Base-by-base conservation (phyloP, 2,329 filamentous ascomycete genomes). In the Didymosphaeria variabile region DNA sequence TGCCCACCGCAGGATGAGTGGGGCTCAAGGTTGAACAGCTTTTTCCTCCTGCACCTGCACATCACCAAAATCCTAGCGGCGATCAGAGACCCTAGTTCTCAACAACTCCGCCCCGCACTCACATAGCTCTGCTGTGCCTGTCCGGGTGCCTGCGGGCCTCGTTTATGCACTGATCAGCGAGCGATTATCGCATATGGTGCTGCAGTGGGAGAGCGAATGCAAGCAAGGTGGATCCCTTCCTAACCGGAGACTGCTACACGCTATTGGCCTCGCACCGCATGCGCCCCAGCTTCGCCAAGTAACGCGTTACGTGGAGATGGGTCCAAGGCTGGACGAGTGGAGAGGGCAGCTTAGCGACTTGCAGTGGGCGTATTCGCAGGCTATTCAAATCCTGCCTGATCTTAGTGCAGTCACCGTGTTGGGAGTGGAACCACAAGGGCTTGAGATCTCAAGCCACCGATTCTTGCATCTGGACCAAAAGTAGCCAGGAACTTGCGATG, bases 161-260 rank as follows among this genome's bases (percentile, higher is more conserved):
- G 53, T 36, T n/a, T 55, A 55, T 47, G 42, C 53, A 34, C 31
- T 23, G 53, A 47, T 46, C n/a, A 55, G 19, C 42, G 40, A 36
- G 42, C 29, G 5, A 26, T 47, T 47, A 17, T 46, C 31, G 53
- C n/a, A 29, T 6, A 40, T 40, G 15, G 38, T 40, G 38, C 38
- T 40, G 38, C 38, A 7, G 26, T 40, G 38, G 38, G 13, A n/a
- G n/a, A 17, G 38, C 17, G 17, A n/a, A 26, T 55, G 40, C 38
- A 19, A 44, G 19, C 40, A 55, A n/a, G 40, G 53, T 34, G 26
- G 21, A 12, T 44, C 23, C 49, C 15, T 52, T 52, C 49, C 32
- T 19, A 19, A 54, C 21, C 21, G 36, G 21, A 54, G 34, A 36
- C 36, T 54, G 38, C 38, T 31, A 23, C 38, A 44, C 15, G 21